phyloP scores from a whole-genome alignment of 139 green algal species.

The Chlorella sorokiniana region DNA sequence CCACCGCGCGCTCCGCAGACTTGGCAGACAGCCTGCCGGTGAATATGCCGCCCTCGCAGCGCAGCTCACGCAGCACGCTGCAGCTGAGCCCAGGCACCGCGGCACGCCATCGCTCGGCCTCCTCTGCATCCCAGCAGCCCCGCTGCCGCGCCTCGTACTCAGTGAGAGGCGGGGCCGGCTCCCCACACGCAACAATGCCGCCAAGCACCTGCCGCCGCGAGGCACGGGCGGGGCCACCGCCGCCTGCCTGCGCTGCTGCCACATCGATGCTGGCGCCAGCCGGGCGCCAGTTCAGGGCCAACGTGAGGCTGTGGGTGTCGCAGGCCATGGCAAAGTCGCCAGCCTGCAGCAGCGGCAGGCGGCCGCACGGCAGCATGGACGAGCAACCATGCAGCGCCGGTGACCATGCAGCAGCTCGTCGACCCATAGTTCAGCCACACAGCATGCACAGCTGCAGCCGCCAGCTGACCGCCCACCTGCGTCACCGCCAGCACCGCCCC shows the following conservation, averaged over 20 bases:
- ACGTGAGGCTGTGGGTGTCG: conserved; percentile 33
- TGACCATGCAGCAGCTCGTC: too few species aligned
- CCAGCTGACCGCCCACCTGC: background rate
- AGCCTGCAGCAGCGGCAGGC: background rate
- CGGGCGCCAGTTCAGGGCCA: conserved; percentile 44
- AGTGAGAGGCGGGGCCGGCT: background rate
- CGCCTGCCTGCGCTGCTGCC: background rate
- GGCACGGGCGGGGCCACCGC: background rate
- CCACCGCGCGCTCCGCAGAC: conserved; percentile 16
- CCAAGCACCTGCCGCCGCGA: background rate
- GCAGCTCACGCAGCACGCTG: conserved; percentile 30
- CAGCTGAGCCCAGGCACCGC: conserved; percentile 12
- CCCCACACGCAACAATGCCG: background rate
- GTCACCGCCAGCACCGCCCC: conserved; percentile 21
- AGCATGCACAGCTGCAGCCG: background rate
- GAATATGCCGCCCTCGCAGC: conserved; percentile 27
- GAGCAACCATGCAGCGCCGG: background rate
- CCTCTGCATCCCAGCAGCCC: conserved; percentile 31
- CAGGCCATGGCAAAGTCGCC: conserved; percentile 27
- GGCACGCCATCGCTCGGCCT: conserved; percentile 26
- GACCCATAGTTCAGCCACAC: too few species aligned
- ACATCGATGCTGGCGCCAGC: background rate
- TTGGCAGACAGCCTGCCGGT: conserved; percentile 3
- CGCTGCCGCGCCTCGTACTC: conserved; percentile 27
- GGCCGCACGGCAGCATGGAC: background rate